Percentiles rank a stretch among this genome's conserved stretches.
Evolutionary conservation across 1,139 yeast genomes (phyloP).

Genomic region (Nadsonia commutata): DNA sequence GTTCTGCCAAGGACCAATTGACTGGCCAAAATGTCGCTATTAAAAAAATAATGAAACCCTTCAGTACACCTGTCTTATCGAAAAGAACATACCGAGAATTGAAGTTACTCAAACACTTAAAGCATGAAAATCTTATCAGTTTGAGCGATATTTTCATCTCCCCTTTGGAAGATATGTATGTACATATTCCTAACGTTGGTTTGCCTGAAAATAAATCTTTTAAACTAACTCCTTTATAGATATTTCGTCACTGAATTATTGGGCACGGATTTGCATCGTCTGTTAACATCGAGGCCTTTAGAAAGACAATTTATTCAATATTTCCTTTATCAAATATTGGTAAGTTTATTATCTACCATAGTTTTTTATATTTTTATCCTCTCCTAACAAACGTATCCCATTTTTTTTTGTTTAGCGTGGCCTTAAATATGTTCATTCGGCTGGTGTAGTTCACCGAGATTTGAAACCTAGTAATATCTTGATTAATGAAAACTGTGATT

Average conservation of each 20-base stretch:
- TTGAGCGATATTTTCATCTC: conserved; percentile 88
- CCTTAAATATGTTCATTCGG: conserved; percentile 87
- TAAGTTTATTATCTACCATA: conserved; percentile 6
- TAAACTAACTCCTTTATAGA: conserved; percentile 6
- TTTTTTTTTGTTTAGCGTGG: conserved; percentile 35
- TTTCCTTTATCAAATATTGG: conserved; percentile 80
- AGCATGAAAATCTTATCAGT: conserved; percentile 89
- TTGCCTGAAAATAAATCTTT: background rate
- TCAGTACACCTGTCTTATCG: conserved; percentile 85
- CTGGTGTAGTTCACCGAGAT: conserved; percentile 94
- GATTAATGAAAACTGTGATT: conserved; percentile 89
- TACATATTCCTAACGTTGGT: background rate
- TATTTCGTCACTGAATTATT: conserved; percentile 93
- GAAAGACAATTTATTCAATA: conserved; percentile 95
- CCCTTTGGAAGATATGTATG: conserved; percentile 74
- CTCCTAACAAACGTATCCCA: background rate
- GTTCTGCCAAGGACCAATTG: conserved; percentile 79
- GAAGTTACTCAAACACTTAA: conserved; percentile 78
- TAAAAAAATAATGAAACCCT: conserved; percentile 95
- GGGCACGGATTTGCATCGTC: conserved; percentile 89
- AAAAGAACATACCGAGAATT: conserved; percentile 93
- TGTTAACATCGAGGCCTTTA: conserved; percentile 81
- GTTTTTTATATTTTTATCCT: background rate
- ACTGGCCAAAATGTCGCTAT: conserved; percentile 93
- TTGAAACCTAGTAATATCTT: conserved; percentile 84